Evolutionary conservation across 2,329 filamentous ascomycete species (phyloP).

Genomic region (Davidsoniella eucalypti): DNA sequence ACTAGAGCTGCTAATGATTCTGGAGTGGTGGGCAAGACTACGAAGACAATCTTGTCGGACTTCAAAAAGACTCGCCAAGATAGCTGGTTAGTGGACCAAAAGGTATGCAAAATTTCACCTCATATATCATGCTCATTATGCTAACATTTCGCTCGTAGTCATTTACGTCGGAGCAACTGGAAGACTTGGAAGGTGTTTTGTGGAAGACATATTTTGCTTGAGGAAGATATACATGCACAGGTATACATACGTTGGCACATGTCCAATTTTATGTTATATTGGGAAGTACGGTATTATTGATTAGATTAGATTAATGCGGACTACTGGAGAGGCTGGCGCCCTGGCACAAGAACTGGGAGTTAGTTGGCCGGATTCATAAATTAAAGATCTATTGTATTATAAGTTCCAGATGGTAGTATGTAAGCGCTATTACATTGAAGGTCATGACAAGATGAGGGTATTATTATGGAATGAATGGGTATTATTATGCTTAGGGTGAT

Average conservation of each 20-base stretch:
- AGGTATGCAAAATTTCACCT: conserved; percentile 42
- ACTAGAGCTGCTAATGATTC: conserved; percentile 73
- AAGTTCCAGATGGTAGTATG: background rate
- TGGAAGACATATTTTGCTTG: conserved; percentile 99
- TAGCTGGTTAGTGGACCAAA: conserved; percentile 95
- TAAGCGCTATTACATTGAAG: background rate
- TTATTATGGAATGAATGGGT: background rate
- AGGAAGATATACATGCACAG: conserved; percentile 7
- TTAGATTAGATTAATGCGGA: too few species aligned
- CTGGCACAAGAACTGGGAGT: conserved; percentile 11
- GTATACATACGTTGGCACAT: background rate
- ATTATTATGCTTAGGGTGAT: background rate
- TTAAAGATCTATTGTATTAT: background rate
- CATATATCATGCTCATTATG: conserved; percentile 2
- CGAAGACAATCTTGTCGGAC: conserved; percentile 83
- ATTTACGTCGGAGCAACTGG: conserved; percentile 82
- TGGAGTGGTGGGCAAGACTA: conserved; percentile 86
- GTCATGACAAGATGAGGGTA: background rate
- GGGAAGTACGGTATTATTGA: too few species aligned
- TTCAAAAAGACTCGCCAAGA: conserved; percentile 99
- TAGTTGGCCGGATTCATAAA: conserved; percentile 1
- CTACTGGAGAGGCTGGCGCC: conserved; percentile 6
- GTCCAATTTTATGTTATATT: too few species aligned
- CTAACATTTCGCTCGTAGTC: conserved; percentile 30
- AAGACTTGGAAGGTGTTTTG: conserved; percentile 86